Evolutionary conservation across 2,329 filamentous ascomycete species (phyloP).

Genomic region (Teratosphaeria epicoccoides): DNA sequence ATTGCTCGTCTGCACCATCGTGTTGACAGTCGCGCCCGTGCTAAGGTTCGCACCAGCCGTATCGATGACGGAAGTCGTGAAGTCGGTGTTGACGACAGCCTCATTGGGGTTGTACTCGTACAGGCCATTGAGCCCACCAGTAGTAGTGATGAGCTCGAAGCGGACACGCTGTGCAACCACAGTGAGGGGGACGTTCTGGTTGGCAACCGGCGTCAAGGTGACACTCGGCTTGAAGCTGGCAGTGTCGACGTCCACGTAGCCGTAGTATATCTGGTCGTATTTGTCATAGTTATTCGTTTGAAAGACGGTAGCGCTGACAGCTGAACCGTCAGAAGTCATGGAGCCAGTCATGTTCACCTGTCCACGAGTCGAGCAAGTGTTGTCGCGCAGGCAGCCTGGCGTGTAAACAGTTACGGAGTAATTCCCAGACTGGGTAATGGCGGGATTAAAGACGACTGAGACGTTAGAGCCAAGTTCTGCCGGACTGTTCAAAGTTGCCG

Average conservation of each 20-base stretch:
- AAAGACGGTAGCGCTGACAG: constrained; percentile 55
- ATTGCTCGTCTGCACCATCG: constrained; percentile 55
- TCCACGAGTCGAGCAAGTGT: constrained; percentile 64
- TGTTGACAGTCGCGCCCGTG: constrained; percentile 55
- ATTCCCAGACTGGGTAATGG: constrained; percentile 79
- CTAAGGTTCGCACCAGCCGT: constrained; percentile 61
- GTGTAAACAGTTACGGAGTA: constrained; percentile 89
- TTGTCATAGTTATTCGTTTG: constrained; percentile 97
- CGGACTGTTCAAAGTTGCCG: constrained; percentile 47
- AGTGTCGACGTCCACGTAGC: constrained; percentile 66
- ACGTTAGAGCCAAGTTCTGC: constrained; percentile 41
- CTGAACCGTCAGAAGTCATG: constrained; percentile 42
- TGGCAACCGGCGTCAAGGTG: constrained; percentile 59
- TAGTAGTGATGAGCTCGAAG: constrained; percentile 63
- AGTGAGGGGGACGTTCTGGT: constrained; percentile 55
- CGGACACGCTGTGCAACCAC: constrained; percentile 84
- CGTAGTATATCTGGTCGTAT: constrained; percentile 85
- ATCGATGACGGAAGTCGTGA: constrained; percentile 65
- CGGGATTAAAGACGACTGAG: constrained; percentile 68
- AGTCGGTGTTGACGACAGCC: constrained; percentile 49
- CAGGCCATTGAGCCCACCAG: constrained; percentile 74
- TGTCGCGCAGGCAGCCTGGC: constrained; percentile 75
- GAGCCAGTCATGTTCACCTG: constrained; percentile 69
- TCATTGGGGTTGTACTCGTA: constrained; percentile 73
- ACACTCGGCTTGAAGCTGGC: constrained; percentile 68